These are phyloP conservation scores for Aureobasidium vineae DNA, from an alignment of 2,329 filamentous ascomycete species.

Conservation along the genomic window DNA sequence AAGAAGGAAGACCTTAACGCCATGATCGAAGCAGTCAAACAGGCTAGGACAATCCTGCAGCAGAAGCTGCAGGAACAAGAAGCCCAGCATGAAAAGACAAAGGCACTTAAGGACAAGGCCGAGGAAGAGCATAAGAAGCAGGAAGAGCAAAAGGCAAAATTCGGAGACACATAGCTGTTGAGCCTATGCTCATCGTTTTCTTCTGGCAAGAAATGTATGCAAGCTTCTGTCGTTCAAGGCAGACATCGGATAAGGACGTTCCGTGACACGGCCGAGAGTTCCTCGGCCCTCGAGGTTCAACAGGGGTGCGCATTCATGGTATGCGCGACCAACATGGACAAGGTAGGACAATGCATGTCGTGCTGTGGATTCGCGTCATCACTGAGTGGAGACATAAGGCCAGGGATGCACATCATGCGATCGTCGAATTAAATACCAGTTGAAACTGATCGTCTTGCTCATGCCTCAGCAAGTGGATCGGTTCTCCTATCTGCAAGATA, in stretches of 20 bases:
- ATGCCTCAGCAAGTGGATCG: not conserved
- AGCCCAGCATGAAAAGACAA: slow-evolving; percentile 27
- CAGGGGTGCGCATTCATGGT: not conserved
- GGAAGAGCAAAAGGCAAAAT: slow-evolving; percentile 24
- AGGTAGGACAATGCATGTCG: slow-evolving; percentile 19
- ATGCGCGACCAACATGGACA: slow-evolving; percentile 2
- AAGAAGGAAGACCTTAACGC: slow-evolving; percentile 34
- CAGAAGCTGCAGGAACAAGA: slow-evolving; percentile 30
- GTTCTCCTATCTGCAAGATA: not conserved
- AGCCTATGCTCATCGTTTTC: not conserved
- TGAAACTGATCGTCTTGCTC: too few species aligned
- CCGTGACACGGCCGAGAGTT: not conserved
- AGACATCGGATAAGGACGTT: not conserved
- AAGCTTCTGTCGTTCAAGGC: not conserved
- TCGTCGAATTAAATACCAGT: not conserved
- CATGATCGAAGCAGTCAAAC: slow-evolving; percentile 35
- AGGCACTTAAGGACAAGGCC: slow-evolving; percentile 26
- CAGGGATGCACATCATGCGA: slow-evolving; percentile 6
- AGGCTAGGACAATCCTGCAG: slow-evolving; percentile 33
- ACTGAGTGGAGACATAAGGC: not conserved
- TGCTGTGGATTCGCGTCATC: slow-evolving; percentile 3
- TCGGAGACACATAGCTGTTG: slow-evolving; percentile 13
- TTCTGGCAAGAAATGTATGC: slow-evolving; percentile 15
- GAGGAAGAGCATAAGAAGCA: slow-evolving; percentile 26
- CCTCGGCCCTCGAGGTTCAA: not conserved